phyloP scores from a whole-genome alignment of 164 flowering plant species.

The Macadamia tetraphylla region DNA sequence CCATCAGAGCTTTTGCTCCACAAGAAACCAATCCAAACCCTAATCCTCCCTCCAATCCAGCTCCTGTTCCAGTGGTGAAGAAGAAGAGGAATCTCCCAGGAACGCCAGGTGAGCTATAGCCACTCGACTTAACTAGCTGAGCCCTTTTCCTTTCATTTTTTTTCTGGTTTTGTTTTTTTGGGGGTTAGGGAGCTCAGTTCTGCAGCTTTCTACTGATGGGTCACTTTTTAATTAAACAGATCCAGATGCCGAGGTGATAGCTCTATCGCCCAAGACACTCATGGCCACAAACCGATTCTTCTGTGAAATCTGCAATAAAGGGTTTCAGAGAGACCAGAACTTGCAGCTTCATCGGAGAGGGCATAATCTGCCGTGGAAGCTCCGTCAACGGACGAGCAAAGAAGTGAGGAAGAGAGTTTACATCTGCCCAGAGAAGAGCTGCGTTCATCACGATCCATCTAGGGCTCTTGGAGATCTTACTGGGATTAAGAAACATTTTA shows the following conservation, averaged over 20 bases:
- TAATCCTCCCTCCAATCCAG: conserved; percentile 1
- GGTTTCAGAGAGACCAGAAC: conserved; percentile 62
- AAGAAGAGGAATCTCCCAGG: conserved; percentile 22
- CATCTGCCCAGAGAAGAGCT: conserved; percentile 53
- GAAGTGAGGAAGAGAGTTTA: conserved; percentile 51
- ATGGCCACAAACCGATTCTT: conserved; percentile 62
- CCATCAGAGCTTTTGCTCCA: conserved; percentile 18
- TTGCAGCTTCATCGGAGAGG: conserved; percentile 58
- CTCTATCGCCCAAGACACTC: conserved; percentile 53
- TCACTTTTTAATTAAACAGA: conserved; percentile 23
- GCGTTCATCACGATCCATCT: conserved; percentile 56
- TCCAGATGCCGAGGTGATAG: conserved; percentile 70
- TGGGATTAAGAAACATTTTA: conserved; percentile 62
- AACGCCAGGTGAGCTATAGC: conserved; percentile 14
- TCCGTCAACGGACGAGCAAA: conserved; percentile 37
- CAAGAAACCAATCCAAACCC: conserved; percentile 14
- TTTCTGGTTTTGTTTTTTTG: not conserved
- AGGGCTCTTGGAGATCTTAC: conserved; percentile 62
- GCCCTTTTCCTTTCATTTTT: not conserved
- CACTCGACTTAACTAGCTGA: not conserved
- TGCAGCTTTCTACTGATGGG: not conserved
- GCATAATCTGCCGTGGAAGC: conserved; percentile 66
- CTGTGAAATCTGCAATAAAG: conserved; percentile 61
- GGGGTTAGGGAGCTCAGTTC: too few relatives aligned
- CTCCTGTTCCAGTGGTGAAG: conserved; percentile 4